These are phyloP conservation scores for Ilyonectria destructans DNA, from an alignment of 2,329 filamentous ascomycete genomes.

Conservation along the genomic window DNA sequence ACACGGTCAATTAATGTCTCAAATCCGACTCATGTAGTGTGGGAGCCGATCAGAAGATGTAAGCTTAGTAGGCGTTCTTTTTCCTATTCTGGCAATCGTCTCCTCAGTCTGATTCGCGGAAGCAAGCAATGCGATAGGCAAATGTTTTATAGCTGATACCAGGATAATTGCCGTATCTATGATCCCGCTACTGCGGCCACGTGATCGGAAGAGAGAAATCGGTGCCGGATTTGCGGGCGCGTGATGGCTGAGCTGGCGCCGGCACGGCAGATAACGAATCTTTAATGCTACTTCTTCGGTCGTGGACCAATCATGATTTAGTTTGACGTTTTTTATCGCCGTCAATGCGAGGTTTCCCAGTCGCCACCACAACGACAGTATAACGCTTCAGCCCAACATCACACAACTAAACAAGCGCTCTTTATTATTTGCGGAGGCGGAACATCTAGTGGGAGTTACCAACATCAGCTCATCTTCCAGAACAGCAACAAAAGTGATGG, in stretches of 20 bases:
- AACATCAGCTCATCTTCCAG: too few species aligned
- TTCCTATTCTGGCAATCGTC: too few species aligned
- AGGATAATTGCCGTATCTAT: not conserved
- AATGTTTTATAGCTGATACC: not conserved
- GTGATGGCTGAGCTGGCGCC: conserved; percentile 55
- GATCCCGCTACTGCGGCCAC: conserved; percentile 7
- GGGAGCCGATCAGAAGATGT: too few species aligned
- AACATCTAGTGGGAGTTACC: too few species aligned
- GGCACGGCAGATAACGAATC: not conserved
- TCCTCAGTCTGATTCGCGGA: too few species aligned
- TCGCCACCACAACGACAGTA: not conserved
- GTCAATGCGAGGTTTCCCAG: not conserved
- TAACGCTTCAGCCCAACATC: too few species aligned
- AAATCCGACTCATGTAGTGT: too few species aligned
- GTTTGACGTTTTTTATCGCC: not conserved
- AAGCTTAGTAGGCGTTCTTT: too few species aligned
- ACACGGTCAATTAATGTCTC: too few species aligned
- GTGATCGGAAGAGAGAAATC: conserved; percentile 20
- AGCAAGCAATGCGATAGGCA: not conserved
- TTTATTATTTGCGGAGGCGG: too few species aligned
- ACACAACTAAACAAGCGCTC: too few species aligned
- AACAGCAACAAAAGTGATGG: too few species aligned
- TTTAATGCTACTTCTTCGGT: not conserved
- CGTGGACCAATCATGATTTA: not conserved
- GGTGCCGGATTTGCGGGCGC: conserved; percentile 45